A percentile compares a stretch with the other conserved stretches of the same genome.
These are phyloP conservation scores for Antitrichia curtipendula DNA, from an alignment of 225 moss, liverwort and hornwort genomes.

Conservation along the genomic window DNA sequence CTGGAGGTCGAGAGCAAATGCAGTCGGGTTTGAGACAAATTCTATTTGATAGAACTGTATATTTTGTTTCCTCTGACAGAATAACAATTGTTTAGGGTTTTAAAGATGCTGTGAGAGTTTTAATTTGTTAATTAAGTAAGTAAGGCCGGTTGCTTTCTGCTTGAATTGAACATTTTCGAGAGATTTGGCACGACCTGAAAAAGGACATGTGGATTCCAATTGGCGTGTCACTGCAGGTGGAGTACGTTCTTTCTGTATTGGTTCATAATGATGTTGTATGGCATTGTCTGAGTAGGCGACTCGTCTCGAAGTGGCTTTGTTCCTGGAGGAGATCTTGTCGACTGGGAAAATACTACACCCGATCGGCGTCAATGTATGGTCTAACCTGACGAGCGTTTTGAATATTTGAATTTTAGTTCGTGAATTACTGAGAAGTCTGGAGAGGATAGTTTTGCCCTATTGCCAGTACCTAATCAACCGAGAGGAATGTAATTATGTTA, in stretches of 20 bases:
- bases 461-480: background rate
- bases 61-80: background rate
- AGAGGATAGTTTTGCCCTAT: background rate
- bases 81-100: background rate
- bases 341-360: constrained; percentile 31
- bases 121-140: background rate
- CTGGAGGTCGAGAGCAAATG: constrained; percentile 5
- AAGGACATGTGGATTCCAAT: background rate
- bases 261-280: background rate
- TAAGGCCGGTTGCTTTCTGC: background rate
- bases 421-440: background rate
- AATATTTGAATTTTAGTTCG: background rate
- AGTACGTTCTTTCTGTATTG: background rate
- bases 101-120: background rate
- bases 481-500: background rate
- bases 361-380: constrained; percentile 16
- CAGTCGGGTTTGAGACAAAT: constrained; percentile 1
- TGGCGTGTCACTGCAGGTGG: background rate
- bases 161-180: background rate
- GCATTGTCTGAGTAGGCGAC: constrained; percentile 17
- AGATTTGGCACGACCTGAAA: background rate
- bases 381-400: background rate
- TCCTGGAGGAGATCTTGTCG: constrained; percentile 22
- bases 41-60: background rate
- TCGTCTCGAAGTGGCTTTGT: constrained; percentile 22